Conservation (phyloP, 2,329 filamentous ascomycete genomes). For the Gliomastix tumulicola region DNA sequence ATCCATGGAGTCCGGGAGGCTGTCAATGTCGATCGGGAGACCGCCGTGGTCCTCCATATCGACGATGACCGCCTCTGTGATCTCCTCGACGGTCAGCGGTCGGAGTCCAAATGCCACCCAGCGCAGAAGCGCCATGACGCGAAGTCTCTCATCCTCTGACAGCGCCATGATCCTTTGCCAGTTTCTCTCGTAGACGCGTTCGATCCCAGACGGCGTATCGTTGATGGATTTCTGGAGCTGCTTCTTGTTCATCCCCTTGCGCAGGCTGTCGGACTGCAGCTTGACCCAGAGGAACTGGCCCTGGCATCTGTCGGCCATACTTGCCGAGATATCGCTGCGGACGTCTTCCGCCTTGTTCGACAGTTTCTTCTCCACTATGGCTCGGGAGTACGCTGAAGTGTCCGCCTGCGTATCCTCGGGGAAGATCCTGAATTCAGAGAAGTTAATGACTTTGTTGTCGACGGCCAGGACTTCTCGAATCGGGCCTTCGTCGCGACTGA, state of each 20-base stretch:
- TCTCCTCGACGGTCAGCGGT: constrained; percentile 12
- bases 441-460: background rate
- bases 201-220: constrained; percentile 15
- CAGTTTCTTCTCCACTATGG: constrained; percentile 18
- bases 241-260: constrained; percentile 14
- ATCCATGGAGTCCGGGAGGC: constrained; percentile 13
- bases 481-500: constrained; percentile 14
- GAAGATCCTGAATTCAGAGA: constrained; percentile 11
- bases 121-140: constrained; percentile 18
- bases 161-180: constrained; percentile 14
- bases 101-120: constrained; percentile 16
- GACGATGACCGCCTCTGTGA: constrained; percentile 13
- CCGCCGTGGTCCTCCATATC: constrained; percentile 9
- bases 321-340: constrained; percentile 9
- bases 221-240: constrained; percentile 18
- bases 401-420: constrained; percentile 15
- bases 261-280: constrained; percentile 16
- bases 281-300: constrained; percentile 26
- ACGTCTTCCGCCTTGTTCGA: constrained; percentile 13
- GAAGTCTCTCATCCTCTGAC: constrained; percentile 6
- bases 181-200: constrained; percentile 18
- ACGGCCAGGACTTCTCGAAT: constrained; percentile 11
- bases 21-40: background rate
- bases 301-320: constrained; percentile 15
- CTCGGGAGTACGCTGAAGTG: constrained; percentile 10